These are phyloP conservation scores for Salicornia ramosissima DNA, from an alignment of 148 eudicot genomes.

Conservation along the genomic window DNA sequence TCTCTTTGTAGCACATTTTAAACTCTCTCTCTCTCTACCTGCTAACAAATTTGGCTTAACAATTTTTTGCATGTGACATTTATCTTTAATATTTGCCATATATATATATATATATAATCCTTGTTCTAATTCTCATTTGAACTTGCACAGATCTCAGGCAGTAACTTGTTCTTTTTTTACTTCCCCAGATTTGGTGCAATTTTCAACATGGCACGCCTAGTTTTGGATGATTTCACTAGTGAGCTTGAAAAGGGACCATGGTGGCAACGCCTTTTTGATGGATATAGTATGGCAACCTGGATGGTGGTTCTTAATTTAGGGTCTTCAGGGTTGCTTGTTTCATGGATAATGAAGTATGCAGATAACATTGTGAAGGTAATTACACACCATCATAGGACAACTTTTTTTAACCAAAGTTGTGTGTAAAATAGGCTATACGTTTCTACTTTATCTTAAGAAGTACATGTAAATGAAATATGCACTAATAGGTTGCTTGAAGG, in stretches of 20 bases:
- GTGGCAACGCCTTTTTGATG: conserved; percentile 91
- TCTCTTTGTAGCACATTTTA: too few species aligned
- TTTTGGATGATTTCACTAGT: conserved; percentile 74
- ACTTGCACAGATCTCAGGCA: background rate
- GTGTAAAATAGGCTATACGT: background rate
- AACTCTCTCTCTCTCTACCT: too few species aligned
- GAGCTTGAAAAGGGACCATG: conserved; percentile 89
- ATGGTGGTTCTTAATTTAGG: conserved; percentile 93
- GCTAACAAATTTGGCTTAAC: too few species aligned
- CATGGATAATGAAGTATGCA: conserved; percentile 99
- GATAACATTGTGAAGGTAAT: conserved; percentile 90
- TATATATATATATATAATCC: too few species aligned
- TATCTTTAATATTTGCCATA: too few species aligned
- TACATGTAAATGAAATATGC: background rate
- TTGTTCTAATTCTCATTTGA: background rate
- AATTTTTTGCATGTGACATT: too few species aligned
- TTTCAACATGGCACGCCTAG: conserved; percentile 80
- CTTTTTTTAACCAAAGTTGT: background rate
- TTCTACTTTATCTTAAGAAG: background rate
- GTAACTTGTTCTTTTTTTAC: background rate
- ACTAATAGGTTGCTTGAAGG: background rate
- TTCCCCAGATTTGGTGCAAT: conserved; percentile 71
- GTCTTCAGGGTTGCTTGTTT: conserved; percentile 86
- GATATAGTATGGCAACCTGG: conserved; percentile 82
- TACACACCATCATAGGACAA: background rate